phyloP scores from a whole-genome alignment of 192 early-diverging fungal species.

The Coemansia sp. region DNA sequence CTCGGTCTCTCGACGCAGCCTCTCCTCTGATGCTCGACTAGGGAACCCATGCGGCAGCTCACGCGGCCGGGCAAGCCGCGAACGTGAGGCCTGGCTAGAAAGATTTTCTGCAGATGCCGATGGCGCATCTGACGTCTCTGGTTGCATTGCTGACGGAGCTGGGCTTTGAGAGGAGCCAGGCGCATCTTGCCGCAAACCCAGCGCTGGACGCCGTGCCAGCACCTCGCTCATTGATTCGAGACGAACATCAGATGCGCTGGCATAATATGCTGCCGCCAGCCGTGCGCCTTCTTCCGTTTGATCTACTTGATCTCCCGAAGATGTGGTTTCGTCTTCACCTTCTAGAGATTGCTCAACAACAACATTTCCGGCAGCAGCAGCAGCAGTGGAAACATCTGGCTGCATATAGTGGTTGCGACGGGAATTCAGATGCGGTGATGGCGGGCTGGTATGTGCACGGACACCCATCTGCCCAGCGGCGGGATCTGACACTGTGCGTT shows the following conservation, averaged over 20 bases:
- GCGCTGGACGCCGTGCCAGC: conserved; percentile 29
- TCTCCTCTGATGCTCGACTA: conserved; percentile 42
- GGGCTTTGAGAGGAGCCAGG: too few species aligned
- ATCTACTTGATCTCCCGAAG: conserved; percentile 22
- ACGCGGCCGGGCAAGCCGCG: conserved; percentile 18
- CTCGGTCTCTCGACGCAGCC: conserved; percentile 51
- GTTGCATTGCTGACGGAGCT: conserved; percentile 5
- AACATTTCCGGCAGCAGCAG: not conserved
- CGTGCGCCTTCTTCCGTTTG: conserved; percentile 16
- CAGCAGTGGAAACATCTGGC: conserved; percentile 1
- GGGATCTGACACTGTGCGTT: conserved; percentile 41
- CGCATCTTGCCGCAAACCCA: conserved; percentile 40
- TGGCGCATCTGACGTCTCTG: conserved; percentile 19
- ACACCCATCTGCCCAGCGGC: conserved; percentile 22
- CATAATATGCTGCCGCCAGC: conserved; percentile 21
- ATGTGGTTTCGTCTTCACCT: conserved; percentile 28
- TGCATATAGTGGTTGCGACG: conserved; percentile 13
- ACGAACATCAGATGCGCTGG: conserved; percentile 34
- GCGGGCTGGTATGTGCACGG: conserved; percentile 45
- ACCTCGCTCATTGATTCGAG: conserved; percentile 30
- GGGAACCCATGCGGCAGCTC: conserved; percentile 38
- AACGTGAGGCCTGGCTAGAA: conserved; percentile 10
- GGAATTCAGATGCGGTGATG: conserved; percentile 35
- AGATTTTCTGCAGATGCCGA: conserved; percentile 28
- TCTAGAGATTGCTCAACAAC: conserved; percentile 9